These are phyloP conservation scores for Eleusine indica DNA, from an alignment of 176 grass and related monocot genomes.

Conservation along the genomic window DNA sequence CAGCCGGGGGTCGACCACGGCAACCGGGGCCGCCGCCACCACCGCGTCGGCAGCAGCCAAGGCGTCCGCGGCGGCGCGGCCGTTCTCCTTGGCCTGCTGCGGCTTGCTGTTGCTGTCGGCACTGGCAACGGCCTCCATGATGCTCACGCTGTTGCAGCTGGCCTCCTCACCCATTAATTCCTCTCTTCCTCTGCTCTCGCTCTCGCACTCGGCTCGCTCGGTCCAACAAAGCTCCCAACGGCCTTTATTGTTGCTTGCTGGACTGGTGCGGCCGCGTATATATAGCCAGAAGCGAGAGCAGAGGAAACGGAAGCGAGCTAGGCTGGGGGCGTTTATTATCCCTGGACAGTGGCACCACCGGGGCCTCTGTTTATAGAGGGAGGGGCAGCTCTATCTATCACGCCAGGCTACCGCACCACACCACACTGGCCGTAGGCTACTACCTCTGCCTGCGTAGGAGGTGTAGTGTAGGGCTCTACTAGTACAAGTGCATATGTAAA, in stretches of 20 bases:
- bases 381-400: background rate
- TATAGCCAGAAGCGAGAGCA: constrained; percentile 31
- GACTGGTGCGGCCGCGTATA: constrained; percentile 41
- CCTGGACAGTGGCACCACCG: constrained; percentile 3
- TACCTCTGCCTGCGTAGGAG: background rate
- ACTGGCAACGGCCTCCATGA: constrained; percentile 34
- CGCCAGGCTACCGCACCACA: background rate
- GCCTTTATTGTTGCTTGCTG: constrained; percentile 42
- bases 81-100: constrained; percentile 41
- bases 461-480: background rate
- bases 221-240: background rate
- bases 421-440: background rate
- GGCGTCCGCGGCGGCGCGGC: background rate
- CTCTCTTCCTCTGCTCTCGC: background rate
- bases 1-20: constrained; percentile 52
- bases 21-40: background rate
- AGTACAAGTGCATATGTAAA: background rate
- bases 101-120: background rate
- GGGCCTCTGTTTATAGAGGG: background rate
- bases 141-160: constrained; percentile 35
- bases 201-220: background rate
- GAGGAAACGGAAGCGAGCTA: background rate
- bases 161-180: constrained; percentile 54
- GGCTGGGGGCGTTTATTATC: constrained; percentile 19
- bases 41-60: background rate